phyloP scores from a whole-genome alignment of 164 flowering plant genomes.

The Tetracentron sinense region DNA sequence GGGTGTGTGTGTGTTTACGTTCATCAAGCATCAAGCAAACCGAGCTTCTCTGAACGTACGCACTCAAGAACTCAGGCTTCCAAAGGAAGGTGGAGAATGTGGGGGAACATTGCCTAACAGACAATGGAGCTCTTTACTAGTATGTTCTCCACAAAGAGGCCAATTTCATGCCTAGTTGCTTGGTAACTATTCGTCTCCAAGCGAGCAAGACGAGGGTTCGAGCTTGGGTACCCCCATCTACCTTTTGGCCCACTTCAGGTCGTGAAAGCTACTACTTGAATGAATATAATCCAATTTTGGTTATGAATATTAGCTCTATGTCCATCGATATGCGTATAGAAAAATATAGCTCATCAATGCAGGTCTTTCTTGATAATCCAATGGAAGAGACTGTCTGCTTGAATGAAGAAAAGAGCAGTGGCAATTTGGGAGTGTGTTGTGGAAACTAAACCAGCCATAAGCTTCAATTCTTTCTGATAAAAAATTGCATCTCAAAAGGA shows the following conservation, averaged over 20 bases:
- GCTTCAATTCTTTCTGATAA: slow-evolving; percentile 12
- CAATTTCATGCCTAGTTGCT: slow-evolving; percentile 67
- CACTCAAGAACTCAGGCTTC: slow-evolving; percentile 2
- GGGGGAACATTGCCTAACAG: slow-evolving; percentile 12
- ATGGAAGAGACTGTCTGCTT: slow-evolving; percentile 29
- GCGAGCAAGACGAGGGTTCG: slow-evolving; percentile 20
- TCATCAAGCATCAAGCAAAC: background rate
- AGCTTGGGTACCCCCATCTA: slow-evolving; percentile 20
- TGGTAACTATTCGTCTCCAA: slow-evolving; percentile 21
- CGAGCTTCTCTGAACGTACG: background rate
- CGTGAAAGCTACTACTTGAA: slow-evolving; percentile 21
- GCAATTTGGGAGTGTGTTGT: slow-evolving; percentile 21
- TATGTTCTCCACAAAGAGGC: slow-evolving; percentile 39
- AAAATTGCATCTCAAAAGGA: slow-evolving; percentile 17
- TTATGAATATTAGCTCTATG: slow-evolving; percentile 17
- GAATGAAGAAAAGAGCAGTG: slow-evolving; percentile 28
- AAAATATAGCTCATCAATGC: slow-evolving; percentile 11
- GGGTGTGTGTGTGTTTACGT: no score
- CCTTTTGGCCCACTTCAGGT: slow-evolving; percentile 25
- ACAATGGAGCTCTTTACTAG: slow-evolving; percentile 24
- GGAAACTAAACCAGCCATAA: slow-evolving; percentile 14
- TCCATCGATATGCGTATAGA: slow-evolving; percentile 35
- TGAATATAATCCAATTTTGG: slow-evolving; percentile 19
- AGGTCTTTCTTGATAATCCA: slow-evolving; percentile 15
- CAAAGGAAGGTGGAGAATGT: slow-evolving; percentile 15